Conservation (phyloP, 257 asterid genomes). For the Petrea volubilis region DNA sequence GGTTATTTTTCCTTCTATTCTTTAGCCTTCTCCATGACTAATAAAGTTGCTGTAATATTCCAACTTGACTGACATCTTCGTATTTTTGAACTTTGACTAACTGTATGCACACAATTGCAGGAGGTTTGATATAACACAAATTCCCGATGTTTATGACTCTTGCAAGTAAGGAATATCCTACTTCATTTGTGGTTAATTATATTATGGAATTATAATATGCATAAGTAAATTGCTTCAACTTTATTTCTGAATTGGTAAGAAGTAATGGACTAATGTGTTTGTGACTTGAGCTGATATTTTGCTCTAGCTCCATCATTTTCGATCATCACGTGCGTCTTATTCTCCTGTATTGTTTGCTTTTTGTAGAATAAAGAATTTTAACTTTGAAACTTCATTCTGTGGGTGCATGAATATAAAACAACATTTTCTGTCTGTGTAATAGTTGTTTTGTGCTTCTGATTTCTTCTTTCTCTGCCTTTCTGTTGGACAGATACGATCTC, state of each 20-base stretch:
- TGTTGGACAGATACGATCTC: slow-evolving; percentile 76
- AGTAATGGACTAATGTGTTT: neutral
- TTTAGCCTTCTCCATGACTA: neutral
- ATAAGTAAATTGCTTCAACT: neutral
- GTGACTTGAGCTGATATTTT: no score
- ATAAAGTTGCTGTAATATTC: neutral
- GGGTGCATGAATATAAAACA: no score
- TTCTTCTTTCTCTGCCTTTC: neutral
- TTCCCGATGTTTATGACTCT: slow-evolving; percentile 98
- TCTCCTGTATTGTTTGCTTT: no score
- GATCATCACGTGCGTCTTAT: no score
- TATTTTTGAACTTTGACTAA: slow-evolving; percentile 18
- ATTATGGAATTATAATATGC: neutral
- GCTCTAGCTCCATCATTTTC: no score
- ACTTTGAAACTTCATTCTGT: no score
- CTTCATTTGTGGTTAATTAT: neutral
- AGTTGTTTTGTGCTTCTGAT: no score
- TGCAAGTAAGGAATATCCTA: slow-evolving; percentile 73
- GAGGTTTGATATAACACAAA: slow-evolving; percentile 87
- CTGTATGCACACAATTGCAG: slow-evolving; percentile 47
- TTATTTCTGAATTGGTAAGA: neutral
- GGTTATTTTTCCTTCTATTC: neutral
- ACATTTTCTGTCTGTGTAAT: no score
- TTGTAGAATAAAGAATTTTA: no score
- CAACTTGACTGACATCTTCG: neutral